A percentile compares a stretch with the other conserved stretches of the same genome.
Conservation (phyloP, 257 asterid species). For the Haberlea rhodopensis region DNA sequence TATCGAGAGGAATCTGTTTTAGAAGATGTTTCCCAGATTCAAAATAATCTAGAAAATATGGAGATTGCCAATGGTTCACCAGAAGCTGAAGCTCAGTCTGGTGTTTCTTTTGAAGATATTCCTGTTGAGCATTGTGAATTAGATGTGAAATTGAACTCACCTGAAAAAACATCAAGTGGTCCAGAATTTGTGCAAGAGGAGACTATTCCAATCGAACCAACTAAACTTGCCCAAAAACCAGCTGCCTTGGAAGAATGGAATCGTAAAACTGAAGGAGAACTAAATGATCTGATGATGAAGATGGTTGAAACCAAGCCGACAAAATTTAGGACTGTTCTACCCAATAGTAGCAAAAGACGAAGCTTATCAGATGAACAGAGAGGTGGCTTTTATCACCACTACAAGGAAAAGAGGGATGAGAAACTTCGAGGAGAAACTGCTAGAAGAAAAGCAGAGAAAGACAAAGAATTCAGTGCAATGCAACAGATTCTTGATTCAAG, state of each 20-base stretch:
- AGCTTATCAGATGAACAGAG: constrained; percentile 51
- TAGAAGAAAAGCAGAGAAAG: constrained; percentile 55
- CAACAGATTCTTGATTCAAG: constrained; percentile 51
- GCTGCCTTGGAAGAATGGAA: constrained; percentile 80
- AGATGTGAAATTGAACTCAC: constrained; percentile 36
- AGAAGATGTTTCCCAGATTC: constrained; percentile 39
- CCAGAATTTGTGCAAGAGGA: constrained; percentile 40
- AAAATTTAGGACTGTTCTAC: constrained; percentile 38
- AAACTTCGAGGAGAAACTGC: constrained; percentile 64
- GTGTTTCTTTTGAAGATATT: constrained; percentile 26
- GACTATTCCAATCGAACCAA: constrained; percentile 35
- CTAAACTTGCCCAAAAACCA: constrained; percentile 42
- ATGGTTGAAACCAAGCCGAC: constrained; percentile 91
- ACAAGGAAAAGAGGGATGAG: constrained; percentile 76
- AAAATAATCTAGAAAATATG: constrained; percentile 29
- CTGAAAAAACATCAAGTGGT: constrained; percentile 33
- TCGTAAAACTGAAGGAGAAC: constrained; percentile 88
- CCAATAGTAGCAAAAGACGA: constrained; percentile 52
- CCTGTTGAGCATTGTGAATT: constrained; percentile 33
- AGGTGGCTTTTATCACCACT: constrained; percentile 63
- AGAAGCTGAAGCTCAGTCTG: constrained; percentile 37
- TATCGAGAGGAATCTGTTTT: constrained; percentile 33
- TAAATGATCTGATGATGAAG: constrained; percentile 72
- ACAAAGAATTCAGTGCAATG: constrained; percentile 46
- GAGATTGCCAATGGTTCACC: constrained; percentile 32